Conservation (phyloP, 1,284 basidiomycete species). For the Trichosporon coremiiforme region DNA sequence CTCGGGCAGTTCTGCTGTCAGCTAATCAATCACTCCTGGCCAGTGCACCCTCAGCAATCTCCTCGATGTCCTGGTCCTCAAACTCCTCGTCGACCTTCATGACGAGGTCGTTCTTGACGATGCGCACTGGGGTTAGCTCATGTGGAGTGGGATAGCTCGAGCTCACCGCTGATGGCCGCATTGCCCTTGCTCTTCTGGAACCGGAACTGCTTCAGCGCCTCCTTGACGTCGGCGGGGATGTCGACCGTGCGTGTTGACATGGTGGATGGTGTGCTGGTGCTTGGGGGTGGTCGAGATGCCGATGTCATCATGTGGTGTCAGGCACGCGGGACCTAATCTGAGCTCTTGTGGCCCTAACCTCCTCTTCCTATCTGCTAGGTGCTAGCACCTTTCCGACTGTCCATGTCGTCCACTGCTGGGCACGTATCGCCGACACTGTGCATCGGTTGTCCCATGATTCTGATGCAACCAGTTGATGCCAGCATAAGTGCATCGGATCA, state of each 20-base stretch:
- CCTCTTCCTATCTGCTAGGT: too few species aligned
- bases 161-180: slow-evolving; percentile 67
- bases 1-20: slow-evolving; percentile 75
- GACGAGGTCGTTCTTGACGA: slow-evolving; percentile 73
- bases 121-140: slow-evolving; percentile 64
- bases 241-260: slow-evolving; percentile 68
- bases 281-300: neutral
- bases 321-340: slow-evolving; percentile 14
- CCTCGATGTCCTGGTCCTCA: slow-evolving; percentile 72
- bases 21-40: neutral
- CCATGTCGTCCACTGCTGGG: too few species aligned
- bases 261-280: slow-evolving; percentile 16
- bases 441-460: too few species aligned
- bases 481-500: too few species aligned
- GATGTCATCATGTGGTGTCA: slow-evolving; percentile 13
- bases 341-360: too few species aligned
- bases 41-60: slow-evolving; percentile 73
- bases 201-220: slow-evolving; percentile 77
- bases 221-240: slow-evolving; percentile 74
- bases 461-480: too few species aligned
- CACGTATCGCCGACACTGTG: too few species aligned
- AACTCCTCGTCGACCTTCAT: slow-evolving; percentile 82
- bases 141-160: too few species aligned
- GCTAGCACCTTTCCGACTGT: too few species aligned
- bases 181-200: slow-evolving; percentile 69